phyloP scores from a whole-genome alignment of 768 basidiomycete genomes.

The Cystobasidium ongulense region DNA sequence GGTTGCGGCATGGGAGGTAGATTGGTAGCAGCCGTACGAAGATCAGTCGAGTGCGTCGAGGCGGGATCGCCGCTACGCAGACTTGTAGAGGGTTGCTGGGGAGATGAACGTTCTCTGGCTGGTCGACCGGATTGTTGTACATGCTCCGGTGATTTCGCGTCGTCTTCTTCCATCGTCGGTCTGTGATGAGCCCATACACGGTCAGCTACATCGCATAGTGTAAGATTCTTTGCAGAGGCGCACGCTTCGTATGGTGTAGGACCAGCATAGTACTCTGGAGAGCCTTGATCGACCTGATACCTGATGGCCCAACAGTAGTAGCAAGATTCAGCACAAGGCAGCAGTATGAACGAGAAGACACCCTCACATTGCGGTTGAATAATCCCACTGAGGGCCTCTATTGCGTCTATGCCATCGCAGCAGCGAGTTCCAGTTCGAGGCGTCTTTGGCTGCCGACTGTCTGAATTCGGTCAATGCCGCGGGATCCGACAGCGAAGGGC shows the following conservation, averaged over 20 bases:
- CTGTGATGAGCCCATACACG: background rate
- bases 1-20: background rate
- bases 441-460: background rate
- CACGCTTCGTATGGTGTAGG: background rate
- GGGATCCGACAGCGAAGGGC: background rate
- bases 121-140: background rate
- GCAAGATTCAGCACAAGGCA: background rate
- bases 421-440: conserved; percentile 30
- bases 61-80: background rate
- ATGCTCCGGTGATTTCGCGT: background rate
- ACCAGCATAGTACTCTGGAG: conserved; percentile 21
- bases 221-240: background rate
- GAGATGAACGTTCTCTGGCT: background rate
- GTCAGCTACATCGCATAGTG: background rate
- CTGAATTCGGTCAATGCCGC: conserved; percentile 6
- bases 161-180: background rate
- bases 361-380: conserved; percentile 19
- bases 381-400: conserved; percentile 30
- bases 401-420: conserved; percentile 24
- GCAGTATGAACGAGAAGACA: background rate
- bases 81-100: background rate
- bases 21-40: background rate
- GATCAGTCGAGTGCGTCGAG: background rate
- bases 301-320: background rate
- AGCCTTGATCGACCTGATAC: conserved; percentile 27